Conservation (phyloP, 139 green algal species). For the Chlamydomonas schloesseri region DNA sequence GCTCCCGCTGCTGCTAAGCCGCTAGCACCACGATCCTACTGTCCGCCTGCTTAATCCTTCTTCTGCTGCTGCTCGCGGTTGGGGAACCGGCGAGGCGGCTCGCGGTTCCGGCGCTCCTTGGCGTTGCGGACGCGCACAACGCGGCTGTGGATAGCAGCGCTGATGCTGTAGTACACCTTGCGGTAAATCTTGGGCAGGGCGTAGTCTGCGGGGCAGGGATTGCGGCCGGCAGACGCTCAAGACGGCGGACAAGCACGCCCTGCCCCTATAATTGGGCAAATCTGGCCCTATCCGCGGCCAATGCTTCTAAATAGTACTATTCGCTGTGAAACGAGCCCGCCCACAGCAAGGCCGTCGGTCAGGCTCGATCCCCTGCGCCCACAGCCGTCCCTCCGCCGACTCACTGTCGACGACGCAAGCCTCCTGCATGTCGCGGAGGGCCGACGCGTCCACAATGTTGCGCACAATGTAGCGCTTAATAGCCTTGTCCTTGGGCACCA, state of each 20-base stretch:
- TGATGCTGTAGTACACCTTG: slow-evolving; percentile 99
- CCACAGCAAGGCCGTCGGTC: too few species aligned
- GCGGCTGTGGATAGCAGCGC: slow-evolving; percentile 98
- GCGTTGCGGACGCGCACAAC: slow-evolving; percentile 96
- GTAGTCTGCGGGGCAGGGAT: slow-evolving; percentile 79
- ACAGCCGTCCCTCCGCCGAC: slow-evolving; percentile 6
- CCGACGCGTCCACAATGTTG: slow-evolving; percentile 98
- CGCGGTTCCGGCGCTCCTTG: slow-evolving; percentile 91
- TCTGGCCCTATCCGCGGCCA: too few species aligned
- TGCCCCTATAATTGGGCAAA: too few species aligned
- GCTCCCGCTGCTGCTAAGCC: not conserved
- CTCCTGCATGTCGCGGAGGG: slow-evolving; percentile 99
- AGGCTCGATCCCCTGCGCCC: too few species aligned
- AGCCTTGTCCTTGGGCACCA: slow-evolving; percentile 99
- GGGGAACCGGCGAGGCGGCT: slow-evolving; percentile 86
- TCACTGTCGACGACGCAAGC: slow-evolving; percentile 90
- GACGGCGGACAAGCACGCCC: too few species aligned
- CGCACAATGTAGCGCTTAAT: slow-evolving; percentile 99
- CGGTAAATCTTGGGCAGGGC: slow-evolving; percentile 99
- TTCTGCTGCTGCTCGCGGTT: slow-evolving; percentile 36
- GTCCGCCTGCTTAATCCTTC: slow-evolving; percentile 31
- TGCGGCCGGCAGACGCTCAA: not conserved
- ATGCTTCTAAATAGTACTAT: too few species aligned
- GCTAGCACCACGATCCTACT: not conserved
- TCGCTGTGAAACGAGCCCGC: too few species aligned